phyloP scores from a whole-genome alignment of 805 yeast genomes.

The Pichia kluyveri region DNA sequence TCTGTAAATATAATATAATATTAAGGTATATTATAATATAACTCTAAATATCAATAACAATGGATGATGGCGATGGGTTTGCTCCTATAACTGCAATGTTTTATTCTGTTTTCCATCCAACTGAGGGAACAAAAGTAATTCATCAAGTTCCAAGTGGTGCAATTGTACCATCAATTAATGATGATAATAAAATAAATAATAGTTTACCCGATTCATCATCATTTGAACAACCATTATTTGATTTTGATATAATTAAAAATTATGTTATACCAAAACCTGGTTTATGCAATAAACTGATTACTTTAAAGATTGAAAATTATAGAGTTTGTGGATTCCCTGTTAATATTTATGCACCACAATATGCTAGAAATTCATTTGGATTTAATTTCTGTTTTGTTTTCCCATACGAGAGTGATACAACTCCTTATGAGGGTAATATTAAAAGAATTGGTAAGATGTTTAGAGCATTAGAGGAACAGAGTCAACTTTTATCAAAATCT shows the following conservation, averaged over 20 bases:
- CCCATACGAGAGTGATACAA: conserved; percentile 68
- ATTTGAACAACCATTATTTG: conserved; percentile 40
- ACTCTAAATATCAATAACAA: not conserved
- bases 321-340: conserved; percentile 86
- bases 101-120: conserved; percentile 89
- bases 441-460: conserved; percentile 83
- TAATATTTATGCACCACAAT: conserved; percentile 59
- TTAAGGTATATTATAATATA: too few relatives aligned
- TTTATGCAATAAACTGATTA: conserved; percentile 72
- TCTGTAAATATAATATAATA: too few relatives aligned
- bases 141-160: conserved; percentile 85
- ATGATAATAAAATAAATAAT: conserved; percentile 13
- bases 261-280: conserved; percentile 92
- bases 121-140: conserved; percentile 87
- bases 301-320: conserved; percentile 61
- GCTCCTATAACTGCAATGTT: conserved; percentile 84
- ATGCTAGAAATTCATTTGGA: conserved; percentile 85
- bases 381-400: conserved; percentile 93
- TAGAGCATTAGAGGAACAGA: conserved; percentile 83
- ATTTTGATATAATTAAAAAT: conserved; percentile 80
- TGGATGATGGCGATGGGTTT: conserved; percentile 45
- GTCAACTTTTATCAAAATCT: conserved; percentile 55
- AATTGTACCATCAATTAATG: conserved; percentile 32
- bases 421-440: conserved; percentile 81
- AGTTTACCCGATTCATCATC: conserved; percentile 24